Evolutionary conservation across 2,329 filamentous ascomycete genomes (phyloP).

Genomic region (Trichophyton verrucosum): DNA sequence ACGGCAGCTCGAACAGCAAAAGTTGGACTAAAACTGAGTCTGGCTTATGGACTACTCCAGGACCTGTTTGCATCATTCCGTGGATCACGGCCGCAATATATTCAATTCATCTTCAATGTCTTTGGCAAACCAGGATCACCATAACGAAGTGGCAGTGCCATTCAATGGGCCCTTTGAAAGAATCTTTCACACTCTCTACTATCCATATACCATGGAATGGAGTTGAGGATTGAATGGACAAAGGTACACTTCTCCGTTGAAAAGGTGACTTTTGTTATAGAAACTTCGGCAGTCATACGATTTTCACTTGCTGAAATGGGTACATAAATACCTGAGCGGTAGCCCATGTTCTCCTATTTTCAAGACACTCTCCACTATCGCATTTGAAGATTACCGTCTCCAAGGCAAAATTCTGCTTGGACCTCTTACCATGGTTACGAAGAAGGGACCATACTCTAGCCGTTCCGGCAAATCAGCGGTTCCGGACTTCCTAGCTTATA

Average conservation of each 20-base stretch:
- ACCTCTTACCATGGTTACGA: neutral
- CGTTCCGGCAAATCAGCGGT: neutral
- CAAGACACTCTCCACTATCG: neutral
- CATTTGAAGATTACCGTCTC: neutral
- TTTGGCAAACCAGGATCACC: neutral
- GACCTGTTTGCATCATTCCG: conserved; percentile 57
- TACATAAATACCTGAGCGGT: neutral
- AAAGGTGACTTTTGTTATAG: neutral
- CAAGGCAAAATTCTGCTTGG: neutral
- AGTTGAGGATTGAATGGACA: neutral
- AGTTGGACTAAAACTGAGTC: conserved; percentile 63
- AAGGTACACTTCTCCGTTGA: neutral
- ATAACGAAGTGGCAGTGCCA: neutral
- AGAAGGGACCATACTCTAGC: neutral
- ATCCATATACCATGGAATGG: neutral
- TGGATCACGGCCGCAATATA: conserved; percentile 61
- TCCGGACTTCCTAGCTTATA: neutral
- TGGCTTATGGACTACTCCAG: conserved; percentile 69
- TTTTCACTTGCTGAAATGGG: neutral
- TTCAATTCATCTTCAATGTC: conserved; percentile 25
- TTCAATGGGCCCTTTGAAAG: neutral
- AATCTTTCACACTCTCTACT: neutral
- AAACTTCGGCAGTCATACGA: neutral
- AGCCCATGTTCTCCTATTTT: neutral
- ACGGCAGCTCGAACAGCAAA: conserved; percentile 67